Evolutionary conservation across 1,139 yeast genomes (phyloP), one percentile per base, ranked within the genome.

Genomic region (Casaregolazyma suthepensis): DNA sequence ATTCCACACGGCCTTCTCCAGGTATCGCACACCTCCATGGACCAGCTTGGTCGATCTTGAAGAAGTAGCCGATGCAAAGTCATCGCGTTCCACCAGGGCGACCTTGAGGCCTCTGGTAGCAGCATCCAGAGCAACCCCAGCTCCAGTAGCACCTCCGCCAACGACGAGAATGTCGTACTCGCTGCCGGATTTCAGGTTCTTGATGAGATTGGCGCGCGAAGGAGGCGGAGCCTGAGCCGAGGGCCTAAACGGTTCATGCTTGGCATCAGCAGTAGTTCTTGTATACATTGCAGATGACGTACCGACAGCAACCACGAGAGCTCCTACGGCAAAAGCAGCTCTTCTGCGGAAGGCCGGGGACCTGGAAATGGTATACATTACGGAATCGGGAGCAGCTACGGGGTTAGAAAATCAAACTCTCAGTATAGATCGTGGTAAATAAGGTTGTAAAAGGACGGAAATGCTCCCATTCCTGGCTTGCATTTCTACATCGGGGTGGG

Each of bases 1-100:
- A 61, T 73, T 70, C 81, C 89, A 88, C 64, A 91, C 83, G 42
- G 98, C 98, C 75, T 91, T 91, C 71, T 91, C 98, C 67, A 91
- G 79, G 72, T 91, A 91, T 66, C 98, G 79, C 52, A 91, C 97
- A 67, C 98, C 98, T 60, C 98, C 98, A 68, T 91, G 98, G 46
- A 96, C 96, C 83, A 91, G 87, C 73, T 91, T 91, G 53, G 98
- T 91, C n/a, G 96, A 87, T 66, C 91, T 85, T 35, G 96, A 89
- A 3, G 96, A 87, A 15, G 98, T 91, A 48, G 96, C 97, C 12
- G 90, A 76, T 10, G 96, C 95, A 68, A 86, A 91, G 73, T 91
- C 98, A 61, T 82, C 82, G 66, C 85, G 85, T 71, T 91, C 98
- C 58, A 91, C 78, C 56, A 91, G 71, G 54, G 95, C 89, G 47